Evolutionary conservation across 23 red algal species (phyloP).

Genomic region (Gracilaria gracilis): DNA sequence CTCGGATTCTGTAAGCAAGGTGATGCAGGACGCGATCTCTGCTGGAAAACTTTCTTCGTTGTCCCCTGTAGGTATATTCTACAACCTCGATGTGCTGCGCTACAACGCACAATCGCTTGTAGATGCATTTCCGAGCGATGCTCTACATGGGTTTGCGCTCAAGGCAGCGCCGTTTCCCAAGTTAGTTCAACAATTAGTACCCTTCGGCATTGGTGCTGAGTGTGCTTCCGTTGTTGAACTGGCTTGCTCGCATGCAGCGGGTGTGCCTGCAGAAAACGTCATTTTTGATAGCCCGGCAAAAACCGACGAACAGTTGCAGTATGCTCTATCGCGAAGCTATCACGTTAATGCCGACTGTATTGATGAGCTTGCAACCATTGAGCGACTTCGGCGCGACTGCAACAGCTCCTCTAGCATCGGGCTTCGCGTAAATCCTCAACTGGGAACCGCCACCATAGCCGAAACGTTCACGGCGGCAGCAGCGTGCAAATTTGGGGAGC

Average conservation of each 20-base stretch:
- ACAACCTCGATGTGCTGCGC: conserved; percentile 53
- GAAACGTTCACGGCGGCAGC: conserved; percentile 78
- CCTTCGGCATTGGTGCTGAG: conserved; percentile 76
- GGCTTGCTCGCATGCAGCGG: conserved; percentile 48
- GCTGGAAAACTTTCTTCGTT: not conserved
- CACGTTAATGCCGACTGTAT: conserved; percentile 77
- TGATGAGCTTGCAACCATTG: conserved; percentile 65
- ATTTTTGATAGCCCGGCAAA: conserved; percentile 86
- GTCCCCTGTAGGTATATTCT: conserved; percentile 66
- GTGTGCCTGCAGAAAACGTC: conserved; percentile 44
- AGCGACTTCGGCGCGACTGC: conserved; percentile 15
- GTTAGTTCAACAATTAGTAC: conserved; percentile 22
- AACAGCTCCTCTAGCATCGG: conserved; percentile 41
- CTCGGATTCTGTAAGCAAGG: not conserved
- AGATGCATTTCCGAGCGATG: conserved; percentile 48
- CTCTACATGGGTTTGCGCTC: conserved; percentile 71
- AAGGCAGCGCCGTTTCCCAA: conserved; percentile 68
- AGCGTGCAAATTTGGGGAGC: conserved; percentile 79
- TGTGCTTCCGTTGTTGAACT: conserved; percentile 81
- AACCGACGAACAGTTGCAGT: conserved; percentile 57
- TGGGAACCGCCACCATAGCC: conserved; percentile 67
- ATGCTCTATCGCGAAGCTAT: conserved; percentile 42
- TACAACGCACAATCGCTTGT: conserved; percentile 28
- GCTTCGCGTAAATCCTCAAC: conserved; percentile 81
- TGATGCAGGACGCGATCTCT: conserved; percentile 33